These are phyloP conservation scores for Spiromastix sp. DNA, from an alignment of 2,329 filamentous ascomycete genomes.

Conservation along the genomic window DNA sequence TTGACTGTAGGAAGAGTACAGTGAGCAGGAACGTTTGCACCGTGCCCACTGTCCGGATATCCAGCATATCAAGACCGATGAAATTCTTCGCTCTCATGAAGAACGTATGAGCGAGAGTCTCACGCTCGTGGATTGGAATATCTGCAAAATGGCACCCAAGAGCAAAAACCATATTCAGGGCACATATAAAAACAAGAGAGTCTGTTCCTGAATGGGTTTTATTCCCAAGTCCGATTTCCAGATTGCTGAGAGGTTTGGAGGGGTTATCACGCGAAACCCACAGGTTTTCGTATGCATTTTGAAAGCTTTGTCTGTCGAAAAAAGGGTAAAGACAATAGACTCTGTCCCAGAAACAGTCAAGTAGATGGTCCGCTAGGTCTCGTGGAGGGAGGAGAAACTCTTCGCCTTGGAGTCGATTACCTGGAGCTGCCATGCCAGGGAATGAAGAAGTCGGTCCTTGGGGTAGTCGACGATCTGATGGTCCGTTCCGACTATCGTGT, in stretches of 20 bases:
- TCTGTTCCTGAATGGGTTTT: constrained; percentile 20
- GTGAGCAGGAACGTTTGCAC: constrained; percentile 34
- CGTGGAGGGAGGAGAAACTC: constrained; percentile 32
- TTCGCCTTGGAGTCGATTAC: constrained; percentile 18
- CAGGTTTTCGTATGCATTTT: constrained; percentile 29
- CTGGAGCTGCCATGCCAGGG: constrained; percentile 6
- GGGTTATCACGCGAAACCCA: constrained; percentile 21
- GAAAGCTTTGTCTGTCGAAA: constrained; percentile 33
- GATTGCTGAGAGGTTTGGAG: constrained; percentile 11
- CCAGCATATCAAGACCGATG: constrained; percentile 29
- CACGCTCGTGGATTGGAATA: constrained; percentile 18
- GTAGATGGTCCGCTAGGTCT: constrained; percentile 30
- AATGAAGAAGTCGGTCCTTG: too few species aligned
- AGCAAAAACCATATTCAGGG: constrained; percentile 35
- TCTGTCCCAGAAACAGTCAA: constrained; percentile 29
- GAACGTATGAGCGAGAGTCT: constrained; percentile 22
- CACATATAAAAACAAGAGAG: constrained; percentile 32
- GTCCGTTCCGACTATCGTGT: constrained; percentile 12
- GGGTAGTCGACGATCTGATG: too few species aligned
- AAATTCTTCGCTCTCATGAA: constrained; percentile 25
- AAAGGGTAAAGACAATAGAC: constrained; percentile 37
- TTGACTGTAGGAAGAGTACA: constrained; percentile 31
- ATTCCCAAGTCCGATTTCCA: constrained; percentile 27
- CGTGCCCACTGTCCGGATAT: constrained; percentile 28
- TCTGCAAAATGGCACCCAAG: constrained; percentile 32